Conservation (phyloP, 2,329 filamentous ascomycete genomes). For the Microdochium trichocladiopsis region DNA sequence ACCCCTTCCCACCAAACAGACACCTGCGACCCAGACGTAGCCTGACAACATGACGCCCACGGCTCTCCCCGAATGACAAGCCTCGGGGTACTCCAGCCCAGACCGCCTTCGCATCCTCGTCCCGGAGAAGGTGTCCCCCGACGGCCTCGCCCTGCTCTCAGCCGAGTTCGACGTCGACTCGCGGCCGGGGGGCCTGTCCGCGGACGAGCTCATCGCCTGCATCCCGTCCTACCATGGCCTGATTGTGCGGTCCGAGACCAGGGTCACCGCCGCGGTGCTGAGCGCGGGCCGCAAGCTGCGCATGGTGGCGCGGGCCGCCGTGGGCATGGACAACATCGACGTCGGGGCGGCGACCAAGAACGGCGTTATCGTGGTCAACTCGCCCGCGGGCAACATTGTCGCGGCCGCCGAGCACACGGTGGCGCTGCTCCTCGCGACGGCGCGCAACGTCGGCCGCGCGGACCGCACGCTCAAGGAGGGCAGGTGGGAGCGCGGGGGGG, state of each 20-base stretch:
- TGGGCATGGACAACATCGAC: conserved; percentile 79
- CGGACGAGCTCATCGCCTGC: conserved; percentile 56
- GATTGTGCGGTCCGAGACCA: conserved; percentile 75
- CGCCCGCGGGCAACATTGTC: conserved; percentile 71
- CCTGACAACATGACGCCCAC: neutral
- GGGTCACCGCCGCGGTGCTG: conserved; percentile 65
- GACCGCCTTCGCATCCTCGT: conserved; percentile 50
- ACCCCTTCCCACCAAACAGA: too few species aligned
- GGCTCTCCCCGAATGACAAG: neutral
- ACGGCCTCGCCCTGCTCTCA: conserved; percentile 64
- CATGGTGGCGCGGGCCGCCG: conserved; percentile 73
- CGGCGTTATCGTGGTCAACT: conserved; percentile 76
- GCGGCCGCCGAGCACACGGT: conserved; percentile 76
- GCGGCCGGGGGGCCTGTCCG: conserved; percentile 46
- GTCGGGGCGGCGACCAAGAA: conserved; percentile 63
- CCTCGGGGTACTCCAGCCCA: neutral
- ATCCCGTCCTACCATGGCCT: conserved; percentile 70
- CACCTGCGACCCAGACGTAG: too few species aligned
- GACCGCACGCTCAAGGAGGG: conserved; percentile 63
- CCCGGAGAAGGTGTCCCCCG: conserved; percentile 73
- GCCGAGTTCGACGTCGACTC: conserved; percentile 64
- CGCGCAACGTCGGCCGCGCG: conserved; percentile 65
- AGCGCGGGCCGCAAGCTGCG: conserved; percentile 60
- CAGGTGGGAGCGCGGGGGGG: conserved; percentile 67
- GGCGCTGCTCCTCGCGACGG: conserved; percentile 65